Conservation (phyloP, 2,329 filamentous ascomycete species). For the Cladosporium sp. region DNA sequence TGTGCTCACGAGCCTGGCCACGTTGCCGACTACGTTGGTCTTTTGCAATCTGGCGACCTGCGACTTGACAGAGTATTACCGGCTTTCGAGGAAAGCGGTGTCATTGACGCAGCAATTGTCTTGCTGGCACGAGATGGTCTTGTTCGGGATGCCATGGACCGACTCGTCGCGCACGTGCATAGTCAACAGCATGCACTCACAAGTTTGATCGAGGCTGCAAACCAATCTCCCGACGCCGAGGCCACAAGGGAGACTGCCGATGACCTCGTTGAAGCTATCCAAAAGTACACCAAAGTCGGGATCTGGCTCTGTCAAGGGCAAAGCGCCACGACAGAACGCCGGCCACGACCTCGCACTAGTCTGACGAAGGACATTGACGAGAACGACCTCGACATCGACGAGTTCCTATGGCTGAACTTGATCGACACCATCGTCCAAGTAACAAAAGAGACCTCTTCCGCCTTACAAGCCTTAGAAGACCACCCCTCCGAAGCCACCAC, state of each 20-base stretch:
- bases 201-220: conserved; percentile 66
- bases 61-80: conserved; percentile 78
- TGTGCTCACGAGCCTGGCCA: conserved; percentile 79
- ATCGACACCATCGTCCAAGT: conserved; percentile 62
- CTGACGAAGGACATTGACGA: conserved; percentile 51
- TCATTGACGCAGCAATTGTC: conserved; percentile 89
- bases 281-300: conserved; percentile 89
- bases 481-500: conserved; percentile 9
- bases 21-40: conserved; percentile 80
- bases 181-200: conserved; percentile 77
- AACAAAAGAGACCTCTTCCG: conserved; percentile 28
- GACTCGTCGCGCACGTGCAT: conserved; percentile 76
- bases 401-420: conserved; percentile 66
- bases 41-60: conserved; percentile 74
- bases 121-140: conserved; percentile 88
- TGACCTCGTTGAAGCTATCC: conserved; percentile 73
- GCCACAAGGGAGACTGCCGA: conserved; percentile 67
- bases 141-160: conserved; percentile 76
- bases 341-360: conserved; percentile 37
- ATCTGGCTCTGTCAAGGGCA: conserved; percentile 94
- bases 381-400: conserved; percentile 60
- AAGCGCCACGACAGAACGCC: conserved; percentile 56
- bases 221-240: conserved; percentile 56
- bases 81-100: conserved; percentile 83
- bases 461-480: conserved; percentile 15